Percentiles rank a stretch among this genome's conserved stretches.
phyloP scores from a whole-genome alignment of 2,329 filamentous ascomycete species.

The Ceratocystis cacaofunesta region DNA sequence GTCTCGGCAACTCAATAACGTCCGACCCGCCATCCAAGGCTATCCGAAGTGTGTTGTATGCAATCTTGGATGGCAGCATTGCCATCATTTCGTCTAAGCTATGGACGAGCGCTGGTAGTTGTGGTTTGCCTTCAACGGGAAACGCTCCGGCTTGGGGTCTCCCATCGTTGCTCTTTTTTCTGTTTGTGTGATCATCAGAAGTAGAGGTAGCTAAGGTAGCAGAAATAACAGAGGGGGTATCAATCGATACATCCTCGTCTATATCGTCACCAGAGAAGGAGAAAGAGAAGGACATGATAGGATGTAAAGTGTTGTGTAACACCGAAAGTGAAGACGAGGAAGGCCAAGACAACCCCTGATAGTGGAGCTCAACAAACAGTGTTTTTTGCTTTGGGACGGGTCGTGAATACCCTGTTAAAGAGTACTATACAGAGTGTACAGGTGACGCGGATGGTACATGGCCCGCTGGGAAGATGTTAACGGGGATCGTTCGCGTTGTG shows the following conservation, averaged over 20 bases:
- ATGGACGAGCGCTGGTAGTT: conserved; percentile 41
- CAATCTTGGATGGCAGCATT: conserved; percentile 56
- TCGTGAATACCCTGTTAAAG: too few relatives aligned
- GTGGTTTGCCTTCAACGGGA: conserved; percentile 45
- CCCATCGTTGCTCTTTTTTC: conserved; percentile 19
- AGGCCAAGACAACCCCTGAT: not conserved
- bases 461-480: not conserved
- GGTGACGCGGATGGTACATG: too few relatives aligned
- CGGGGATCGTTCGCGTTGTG: not conserved
- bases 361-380: not conserved
- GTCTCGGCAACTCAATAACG: conserved; percentile 46
- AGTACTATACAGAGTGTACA: too few relatives aligned
- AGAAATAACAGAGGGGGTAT: conserved; percentile 18
- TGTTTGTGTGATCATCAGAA: conserved; percentile 10
- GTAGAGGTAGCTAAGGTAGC: conserved; percentile 7
- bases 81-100: conserved; percentile 36
- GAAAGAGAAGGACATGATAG: conserved; percentile 40
- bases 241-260: conserved; percentile 30
- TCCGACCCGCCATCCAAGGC: conserved; percentile 26
- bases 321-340: not conserved
- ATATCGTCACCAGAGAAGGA: conserved; percentile 51
- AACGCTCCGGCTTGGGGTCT: conserved; percentile 34
- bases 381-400: not conserved
- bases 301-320: not conserved
- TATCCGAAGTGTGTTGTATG: conserved; percentile 48